Base-by-base conservation (phyloP, 192 early-diverging fungal species). In the Backusella morwellensis region DNA sequence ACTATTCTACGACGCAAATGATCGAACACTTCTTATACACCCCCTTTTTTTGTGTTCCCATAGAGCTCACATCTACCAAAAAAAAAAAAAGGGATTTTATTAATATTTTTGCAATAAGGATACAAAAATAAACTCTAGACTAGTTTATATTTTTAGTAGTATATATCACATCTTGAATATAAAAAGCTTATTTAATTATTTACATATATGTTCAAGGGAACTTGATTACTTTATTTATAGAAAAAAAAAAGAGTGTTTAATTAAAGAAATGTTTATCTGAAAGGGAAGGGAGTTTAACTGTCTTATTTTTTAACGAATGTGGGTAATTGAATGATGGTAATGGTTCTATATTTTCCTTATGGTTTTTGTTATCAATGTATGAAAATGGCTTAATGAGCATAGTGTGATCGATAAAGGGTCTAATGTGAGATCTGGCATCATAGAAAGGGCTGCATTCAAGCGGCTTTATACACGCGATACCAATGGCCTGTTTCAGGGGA, bases 121-220 rank as follows among this genome's bases (percentile, higher is more conserved):
- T 0, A 26, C 21, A 59, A 26, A 9, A 59, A 26, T 59, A 59
- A 26, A 3, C 21, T 59, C 9, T 59, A 59, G 7, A 14, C 56
- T 59, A 59, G 23, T 29, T 26, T 0, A 63, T 14, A 3, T 56
- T 56, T 7, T 21, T 26, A n/a, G 23, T 56, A 21, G 21, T 8
- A 29, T 29, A 23, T 63, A 63, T 21, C 52, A 54, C 15, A 59
- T 59, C 54, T 3, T 3, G 29, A 63, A 63, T 8, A 44, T 40
- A 50, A 50, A 50, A 50, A 50, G 47, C 19, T n/a, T 50, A 29
- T 63, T 63, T 63, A 63, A 63, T 63, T 63, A 63, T 63, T 63
- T 63, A 29, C 23, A 29, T 63, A 26, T 63, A 26, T 5, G 12
- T 63, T 63, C 56, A 29, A 23, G 0, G 15, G 47, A 50, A 63